Evolutionary conservation across 2,329 filamentous ascomycete species (phyloP).

Genomic region (Nemania diffusa): DNA sequence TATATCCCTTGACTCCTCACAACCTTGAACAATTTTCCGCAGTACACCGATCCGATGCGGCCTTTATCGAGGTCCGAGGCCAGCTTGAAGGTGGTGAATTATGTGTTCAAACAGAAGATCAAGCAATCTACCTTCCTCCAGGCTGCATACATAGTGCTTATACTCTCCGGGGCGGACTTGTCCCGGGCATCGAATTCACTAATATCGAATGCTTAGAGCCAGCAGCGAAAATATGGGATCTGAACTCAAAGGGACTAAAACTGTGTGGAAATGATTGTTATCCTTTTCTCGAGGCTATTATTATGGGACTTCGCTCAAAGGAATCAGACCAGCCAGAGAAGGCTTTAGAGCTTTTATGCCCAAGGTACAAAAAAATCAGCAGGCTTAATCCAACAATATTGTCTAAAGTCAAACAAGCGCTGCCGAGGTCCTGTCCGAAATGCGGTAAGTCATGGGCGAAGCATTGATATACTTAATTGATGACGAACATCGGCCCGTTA

Average conservation of each 20-base stretch:
- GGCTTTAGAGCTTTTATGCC: neutral
- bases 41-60: neutral
- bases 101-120: neutral
- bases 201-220: neutral
- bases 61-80: neutral
- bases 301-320: neutral
- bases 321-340: neutral
- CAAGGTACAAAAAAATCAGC: neutral
- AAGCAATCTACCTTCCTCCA: neutral
- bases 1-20: neutral
- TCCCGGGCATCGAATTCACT: neutral
- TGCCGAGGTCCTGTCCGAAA: no score
- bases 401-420: no score
- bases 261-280: neutral
- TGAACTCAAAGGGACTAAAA: neutral
- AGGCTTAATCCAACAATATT: no score
- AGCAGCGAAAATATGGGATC: neutral
- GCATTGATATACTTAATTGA: no score
- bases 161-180: neutral
- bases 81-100: slow-evolving; percentile 1
- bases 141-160: neutral
- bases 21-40: neutral
- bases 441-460: no score
- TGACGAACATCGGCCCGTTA: no score
- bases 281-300: neutral